A percentile compares a stretch with the other conserved stretches of the same genome.
These are phyloP conservation scores for Lathyrus aphaca DNA, from an alignment of 306 rosid genomes.

Conservation along the genomic window DNA sequence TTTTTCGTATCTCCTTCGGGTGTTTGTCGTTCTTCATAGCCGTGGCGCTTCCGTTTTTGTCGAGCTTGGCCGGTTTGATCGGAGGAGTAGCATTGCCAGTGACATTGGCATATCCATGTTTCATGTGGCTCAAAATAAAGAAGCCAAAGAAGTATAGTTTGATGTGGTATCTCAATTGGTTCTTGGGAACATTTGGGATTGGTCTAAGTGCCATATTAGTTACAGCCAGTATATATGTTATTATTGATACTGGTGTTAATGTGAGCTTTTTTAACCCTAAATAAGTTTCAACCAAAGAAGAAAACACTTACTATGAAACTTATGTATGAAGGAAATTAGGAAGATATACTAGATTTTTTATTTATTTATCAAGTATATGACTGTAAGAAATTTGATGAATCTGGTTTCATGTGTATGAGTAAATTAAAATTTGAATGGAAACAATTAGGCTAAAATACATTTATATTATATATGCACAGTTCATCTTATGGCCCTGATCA, in stretches of 20 bases:
- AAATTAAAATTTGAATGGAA: background rate
- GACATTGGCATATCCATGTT: slow-evolving; percentile 54
- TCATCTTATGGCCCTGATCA: background rate
- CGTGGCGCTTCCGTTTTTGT: slow-evolving; percentile 55
- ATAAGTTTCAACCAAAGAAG: slow-evolving; percentile 34
- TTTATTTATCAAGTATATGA: background rate
- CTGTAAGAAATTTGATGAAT: background rate
- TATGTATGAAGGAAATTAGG: slow-evolving; percentile 1
- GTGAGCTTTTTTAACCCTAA: slow-evolving; percentile 74
- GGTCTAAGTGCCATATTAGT: slow-evolving; percentile 49
- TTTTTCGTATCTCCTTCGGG: slow-evolving; percentile 44
- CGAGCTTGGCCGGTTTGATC: slow-evolving; percentile 50
- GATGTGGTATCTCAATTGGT: slow-evolving; percentile 70
- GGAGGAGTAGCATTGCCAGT: slow-evolving; percentile 57
- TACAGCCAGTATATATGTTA: slow-evolving; percentile 66
- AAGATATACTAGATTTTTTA: slow-evolving; percentile 1
- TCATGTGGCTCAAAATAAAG: slow-evolving; percentile 53
- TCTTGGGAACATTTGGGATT: slow-evolving; percentile 64
- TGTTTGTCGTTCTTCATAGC: slow-evolving; percentile 45
- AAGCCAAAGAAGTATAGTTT: slow-evolving; percentile 45
- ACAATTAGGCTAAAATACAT: background rate
- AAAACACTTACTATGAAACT: background rate
- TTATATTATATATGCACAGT: background rate
- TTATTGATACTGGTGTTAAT: slow-evolving; percentile 66
- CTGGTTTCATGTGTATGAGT: background rate